Evolutionary conservation across 768 basidiomycete species (phyloP).

Genomic region (Lanmaoa pseudosensibilis): DNA sequence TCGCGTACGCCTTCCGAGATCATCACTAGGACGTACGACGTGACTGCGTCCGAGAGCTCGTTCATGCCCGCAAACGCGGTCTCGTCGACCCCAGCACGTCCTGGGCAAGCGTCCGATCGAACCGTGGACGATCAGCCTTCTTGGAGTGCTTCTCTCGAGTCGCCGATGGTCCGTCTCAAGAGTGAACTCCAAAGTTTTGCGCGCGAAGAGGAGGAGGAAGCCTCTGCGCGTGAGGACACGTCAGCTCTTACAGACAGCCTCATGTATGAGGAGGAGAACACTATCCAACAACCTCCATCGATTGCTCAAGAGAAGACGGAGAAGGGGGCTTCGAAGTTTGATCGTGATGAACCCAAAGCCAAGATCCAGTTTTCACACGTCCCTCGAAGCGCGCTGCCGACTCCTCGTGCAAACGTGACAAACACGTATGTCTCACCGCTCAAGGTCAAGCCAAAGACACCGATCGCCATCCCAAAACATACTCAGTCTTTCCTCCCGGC

Average conservation of each 20-base stretch:
- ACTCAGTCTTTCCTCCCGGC: constrained; percentile 63
- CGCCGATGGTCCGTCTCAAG: constrained; percentile 67
- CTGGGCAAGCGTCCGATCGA: constrained; percentile 33
- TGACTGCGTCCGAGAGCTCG: constrained; percentile 61
- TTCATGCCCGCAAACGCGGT: constrained; percentile 74
- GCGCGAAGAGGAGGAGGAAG: constrained; percentile 36
- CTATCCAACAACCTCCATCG: constrained; percentile 25
- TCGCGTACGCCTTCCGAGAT: constrained; percentile 13
- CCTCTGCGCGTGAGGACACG: constrained; percentile 23
- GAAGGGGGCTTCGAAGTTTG: constrained; percentile 41
- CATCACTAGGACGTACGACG: constrained; percentile 29
- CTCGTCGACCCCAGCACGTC: constrained; percentile 74
- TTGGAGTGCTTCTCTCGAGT: constrained; percentile 75
- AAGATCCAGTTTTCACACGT: constrained; percentile 43
- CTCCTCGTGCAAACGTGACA: constrained; percentile 37
- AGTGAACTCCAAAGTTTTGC: constrained; percentile 60
- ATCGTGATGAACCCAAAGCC: constrained; percentile 52
- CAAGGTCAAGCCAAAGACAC: constrained; percentile 59
- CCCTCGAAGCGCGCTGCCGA: constrained; percentile 29
- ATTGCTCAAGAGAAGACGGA: constrained; percentile 48
- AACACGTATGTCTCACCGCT: constrained; percentile 45
- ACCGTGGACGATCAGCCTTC: constrained; percentile 54
- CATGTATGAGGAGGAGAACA: constrained; percentile 32
- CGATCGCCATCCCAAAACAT: constrained; percentile 46
- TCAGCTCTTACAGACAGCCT: constrained; percentile 27